Evolutionary conservation across 139 green algal genomes (phyloP).

Genomic region (Klebsormidium nitens): DNA sequence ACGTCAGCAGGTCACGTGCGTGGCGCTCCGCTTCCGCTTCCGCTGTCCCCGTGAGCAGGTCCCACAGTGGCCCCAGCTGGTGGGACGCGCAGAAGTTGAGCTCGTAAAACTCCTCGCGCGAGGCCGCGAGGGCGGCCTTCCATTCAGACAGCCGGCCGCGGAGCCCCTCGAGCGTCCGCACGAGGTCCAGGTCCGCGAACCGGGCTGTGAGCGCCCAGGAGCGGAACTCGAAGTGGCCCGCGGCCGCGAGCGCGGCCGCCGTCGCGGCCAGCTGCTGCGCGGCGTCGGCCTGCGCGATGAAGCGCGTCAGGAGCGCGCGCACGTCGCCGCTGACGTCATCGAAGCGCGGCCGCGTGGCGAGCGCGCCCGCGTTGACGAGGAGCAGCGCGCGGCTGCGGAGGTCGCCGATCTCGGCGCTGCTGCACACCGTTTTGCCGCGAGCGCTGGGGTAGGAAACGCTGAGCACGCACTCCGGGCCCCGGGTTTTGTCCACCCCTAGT

Average conservation of each 20-base stretch:
- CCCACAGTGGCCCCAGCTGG: no score
- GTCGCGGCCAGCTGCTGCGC: neutral
- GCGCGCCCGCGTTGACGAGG: neutral
- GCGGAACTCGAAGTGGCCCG: neutral
- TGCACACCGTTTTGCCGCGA: neutral
- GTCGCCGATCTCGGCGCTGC: neutral
- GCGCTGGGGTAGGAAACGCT: neutral
- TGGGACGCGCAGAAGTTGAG: no score
- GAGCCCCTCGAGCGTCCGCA: no score
- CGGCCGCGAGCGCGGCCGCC: neutral
- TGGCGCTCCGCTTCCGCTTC: no score
- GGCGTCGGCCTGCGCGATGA: neutral
- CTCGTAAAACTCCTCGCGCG: no score
- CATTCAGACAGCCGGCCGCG: neutral
- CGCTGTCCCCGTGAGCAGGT: no score
- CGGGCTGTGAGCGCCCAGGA: neutral
- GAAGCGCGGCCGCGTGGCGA: neutral
- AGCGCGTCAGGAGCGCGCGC: neutral
- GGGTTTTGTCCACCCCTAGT: neutral
- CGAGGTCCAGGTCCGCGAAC: neutral
- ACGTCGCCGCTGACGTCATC: no score
- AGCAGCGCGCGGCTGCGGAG: conserved; percentile 4
- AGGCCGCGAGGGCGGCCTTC: neutral
- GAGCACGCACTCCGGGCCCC: neutral
- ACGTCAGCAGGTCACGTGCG: no score